Evolutionary conservation across 2,329 filamentous ascomycete species (phyloP).

Genomic region (Colletotrichum theobromicola): DNA sequence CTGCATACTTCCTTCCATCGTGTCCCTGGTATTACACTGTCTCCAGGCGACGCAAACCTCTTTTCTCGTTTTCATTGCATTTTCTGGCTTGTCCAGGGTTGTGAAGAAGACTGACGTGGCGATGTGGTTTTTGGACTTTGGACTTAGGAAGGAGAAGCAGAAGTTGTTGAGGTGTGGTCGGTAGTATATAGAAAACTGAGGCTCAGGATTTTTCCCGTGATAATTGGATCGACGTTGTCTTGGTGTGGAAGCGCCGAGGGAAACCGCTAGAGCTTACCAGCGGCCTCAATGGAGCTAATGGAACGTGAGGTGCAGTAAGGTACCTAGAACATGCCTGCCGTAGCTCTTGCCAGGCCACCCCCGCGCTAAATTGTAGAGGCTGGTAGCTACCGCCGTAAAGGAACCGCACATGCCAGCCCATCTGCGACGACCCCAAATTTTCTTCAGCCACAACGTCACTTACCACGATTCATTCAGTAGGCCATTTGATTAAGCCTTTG

Average conservation of each 20-base stretch:
- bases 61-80: slow-evolving; percentile 2
- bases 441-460: neutral
- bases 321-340: neutral
- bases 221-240: neutral
- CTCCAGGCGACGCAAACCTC: slow-evolving; percentile 9
- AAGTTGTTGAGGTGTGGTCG: neutral
- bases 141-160: neutral
- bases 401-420: neutral
- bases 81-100: slow-evolving; percentile 7
- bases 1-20: slow-evolving; percentile 2
- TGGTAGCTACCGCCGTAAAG: neutral
- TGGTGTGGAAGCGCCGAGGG: neutral
- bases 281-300: neutral
- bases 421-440: neutral
- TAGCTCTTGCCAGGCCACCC: neutral
- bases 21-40: slow-evolving; percentile 19
- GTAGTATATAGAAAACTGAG: neutral
- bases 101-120: neutral
- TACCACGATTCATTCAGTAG: neutral
- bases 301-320: neutral
- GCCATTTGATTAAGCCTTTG: neutral
- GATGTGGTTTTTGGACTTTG: rapidly evolving
- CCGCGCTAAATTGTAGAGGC: slow-evolving; percentile 6
- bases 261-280: neutral
- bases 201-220: neutral